Evolutionary conservation across 192 early-diverging fungal species (phyloP), one percentile per base, ranked within the genome.

Genomic region (Dispira simplex): DNA sequence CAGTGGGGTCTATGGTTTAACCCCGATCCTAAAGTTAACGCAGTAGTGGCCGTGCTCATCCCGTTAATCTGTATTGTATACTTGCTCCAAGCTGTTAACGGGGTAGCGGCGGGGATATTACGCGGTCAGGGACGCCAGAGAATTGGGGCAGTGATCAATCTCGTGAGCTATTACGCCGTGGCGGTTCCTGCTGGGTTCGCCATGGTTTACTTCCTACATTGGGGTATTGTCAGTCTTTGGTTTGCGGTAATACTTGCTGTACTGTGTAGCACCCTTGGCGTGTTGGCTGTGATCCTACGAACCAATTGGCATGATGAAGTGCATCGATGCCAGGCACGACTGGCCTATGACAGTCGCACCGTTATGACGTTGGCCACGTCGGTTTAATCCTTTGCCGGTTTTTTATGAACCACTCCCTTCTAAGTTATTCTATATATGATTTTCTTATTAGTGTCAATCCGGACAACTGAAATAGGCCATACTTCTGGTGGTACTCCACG

Each of bases 41-140:
- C n/a, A 5, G 46, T 62, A 20, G 59, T 62, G 59, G 14, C 28
- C n/a, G 8, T 20, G 44, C 12, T 62, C n/a, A 62, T 62, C 16
- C 59, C 59, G 6, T n/a, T 62, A 20, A 20, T 62, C 44, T n/a
- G n/a, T 14, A 23, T 44, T 21, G 20, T 62, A 2, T n/a, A 46
- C 3, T 39, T 45, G 1, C 23, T 14, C 13, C 28, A 44, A n/a
- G 12, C 44, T 10, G 8, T 62, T 11, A 62, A 20, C n/a, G 8
- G 2, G 18, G 18, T 62, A 16, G 23, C 44, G 44, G 21, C 14
- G 6, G 90, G 85, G 43, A 78, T 84, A 3, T 67, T 93, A 18
- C 78, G 90, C 45, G 91, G 91, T 39, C 80, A 82, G n/a, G 91
- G 90, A 21, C 71, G 82, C 8, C 90, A 87, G 62, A 77, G 88